phyloP scores from a whole-genome alignment of 2,329 filamentous ascomycete species.

The Metarhizium album region DNA sequence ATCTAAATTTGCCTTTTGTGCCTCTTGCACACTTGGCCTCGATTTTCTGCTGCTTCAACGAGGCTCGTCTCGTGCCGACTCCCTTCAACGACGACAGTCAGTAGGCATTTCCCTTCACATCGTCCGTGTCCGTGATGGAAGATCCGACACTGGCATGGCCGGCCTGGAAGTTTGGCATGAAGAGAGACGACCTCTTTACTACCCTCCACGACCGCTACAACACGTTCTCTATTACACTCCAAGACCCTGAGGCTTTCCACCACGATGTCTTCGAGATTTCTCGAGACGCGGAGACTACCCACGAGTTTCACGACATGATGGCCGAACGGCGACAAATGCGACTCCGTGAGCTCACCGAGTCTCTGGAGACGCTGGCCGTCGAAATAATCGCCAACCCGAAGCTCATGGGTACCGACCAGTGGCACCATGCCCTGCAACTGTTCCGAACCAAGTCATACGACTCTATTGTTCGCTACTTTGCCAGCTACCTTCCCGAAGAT shows the following conservation, averaged over 20 bases:
- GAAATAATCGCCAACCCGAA: slow-evolving; percentile 51
- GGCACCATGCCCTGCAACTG: slow-evolving; percentile 46
- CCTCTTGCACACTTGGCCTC: slow-evolving; percentile 4
- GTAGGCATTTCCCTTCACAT: background rate
- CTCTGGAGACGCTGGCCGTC: slow-evolving; percentile 45
- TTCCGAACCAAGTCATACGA: slow-evolving; percentile 49
- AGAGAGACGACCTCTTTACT: slow-evolving; percentile 45
- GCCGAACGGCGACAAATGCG: slow-evolving; percentile 42
- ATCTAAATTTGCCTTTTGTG: slow-evolving; percentile 8
- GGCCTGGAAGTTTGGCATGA: slow-evolving; percentile 53
- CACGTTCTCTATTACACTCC: slow-evolving; percentile 43
- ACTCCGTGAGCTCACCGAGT: slow-evolving; percentile 42
- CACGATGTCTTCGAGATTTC: slow-evolving; percentile 51
- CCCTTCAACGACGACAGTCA: background rate
- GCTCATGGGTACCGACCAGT: slow-evolving; percentile 48
- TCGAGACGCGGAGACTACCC: slow-evolving; percentile 34
- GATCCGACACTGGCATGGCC: slow-evolving; percentile 44
- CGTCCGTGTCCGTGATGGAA: slow-evolving; percentile 35
- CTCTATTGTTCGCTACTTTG: slow-evolving; percentile 49
- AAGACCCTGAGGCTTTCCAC: slow-evolving; percentile 50
- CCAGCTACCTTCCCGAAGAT: slow-evolving; percentile 44
- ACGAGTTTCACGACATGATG: slow-evolving; percentile 45
- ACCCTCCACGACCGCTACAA: slow-evolving; percentile 51
- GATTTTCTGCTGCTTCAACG: slow-evolving; percentile 2
- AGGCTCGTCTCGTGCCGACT: background rate